These are phyloP conservation scores for Pichia sp. DNA, from an alignment of 1,139 yeast genomes.

Conservation along the genomic window DNA sequence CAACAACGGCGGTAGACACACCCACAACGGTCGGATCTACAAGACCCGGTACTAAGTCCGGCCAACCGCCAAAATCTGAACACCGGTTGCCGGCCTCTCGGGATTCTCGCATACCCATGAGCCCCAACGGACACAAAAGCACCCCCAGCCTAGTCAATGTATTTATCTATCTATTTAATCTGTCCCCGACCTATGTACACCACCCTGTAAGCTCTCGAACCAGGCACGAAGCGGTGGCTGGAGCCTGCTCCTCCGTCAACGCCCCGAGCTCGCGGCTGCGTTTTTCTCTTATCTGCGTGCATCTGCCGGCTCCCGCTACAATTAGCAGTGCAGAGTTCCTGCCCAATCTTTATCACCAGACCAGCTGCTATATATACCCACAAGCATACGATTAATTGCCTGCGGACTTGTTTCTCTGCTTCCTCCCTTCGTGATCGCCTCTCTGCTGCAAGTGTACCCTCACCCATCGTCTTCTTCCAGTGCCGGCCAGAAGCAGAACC, in stretches of 20 bases:
- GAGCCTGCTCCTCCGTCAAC: too few relatives aligned
- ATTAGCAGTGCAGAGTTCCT: background rate
- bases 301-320: background rate
- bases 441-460: too few relatives aligned
- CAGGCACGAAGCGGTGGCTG: too few relatives aligned
- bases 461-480: too few relatives aligned
- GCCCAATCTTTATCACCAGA: background rate
- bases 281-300: background rate
- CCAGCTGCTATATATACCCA: too few relatives aligned
- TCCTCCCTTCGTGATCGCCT: too few relatives aligned
- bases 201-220: too few relatives aligned
- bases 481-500: background rate
- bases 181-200: too few relatives aligned
- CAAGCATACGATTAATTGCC: background rate
- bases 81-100: background rate
- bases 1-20: background rate
- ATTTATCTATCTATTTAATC: background rate
- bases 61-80: background rate
- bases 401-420: background rate
- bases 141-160: background rate
- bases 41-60: conserved; percentile 10
- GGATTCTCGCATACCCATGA: too few relatives aligned
- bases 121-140: too few relatives aligned
- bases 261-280: background rate
- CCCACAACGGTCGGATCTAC: conserved; percentile 11